Base-by-base conservation (phyloP, 2,329 filamentous ascomycete genomes). In the Beauveria asiatica region DNA sequence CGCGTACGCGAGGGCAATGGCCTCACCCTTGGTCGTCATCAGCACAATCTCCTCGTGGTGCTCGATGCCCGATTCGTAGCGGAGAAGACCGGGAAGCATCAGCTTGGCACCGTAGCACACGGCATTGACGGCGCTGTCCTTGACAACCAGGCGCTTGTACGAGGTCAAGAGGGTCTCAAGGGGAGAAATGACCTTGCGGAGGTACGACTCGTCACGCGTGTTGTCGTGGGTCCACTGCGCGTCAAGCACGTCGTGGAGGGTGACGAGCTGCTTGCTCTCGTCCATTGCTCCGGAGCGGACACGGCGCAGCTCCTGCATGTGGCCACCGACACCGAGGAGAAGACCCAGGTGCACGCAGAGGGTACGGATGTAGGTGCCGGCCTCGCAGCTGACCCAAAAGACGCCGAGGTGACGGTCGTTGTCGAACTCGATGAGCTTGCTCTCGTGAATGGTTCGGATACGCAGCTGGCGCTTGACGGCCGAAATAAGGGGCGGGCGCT, bases 371-470 rank as follows among this genome's bases (percentile, higher is more conserved):
- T 99, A 99, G 65, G 94, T 99, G 74, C 94, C 94, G 57, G 74
- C 94, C 78, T 99, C 94, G 77, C 94, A 99, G 78, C 91, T 96
- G 68, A 97, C 94, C 93, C 94, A 97, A 84, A 99, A 99, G 60
- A 97, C 93, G 75, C 90, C 94, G 42, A 99, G 84, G 75, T 97
- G 92, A 69, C 94, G 87, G 71, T 97, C 93, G 73, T 99, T 97
- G 80, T 99, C 94, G 73, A 97, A 99, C 80, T 99, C 94, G 73
- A 91, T 85, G 59, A 97, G 82, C 80, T 95, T 96, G 84, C 88
- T 95, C 78, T 97, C 92, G 80, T 97, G 89, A 69, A 99, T 96
- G 64, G 93, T 97, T 77, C 94, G 87, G 76, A 99, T 96, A 83
- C 94, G 92, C 64, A 99, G 85, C 80, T 97, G 93, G 70, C 94